phyloP scores from a whole-genome alignment of 2,329 filamentous ascomycete genomes.

The Fusarium dlaminii region DNA sequence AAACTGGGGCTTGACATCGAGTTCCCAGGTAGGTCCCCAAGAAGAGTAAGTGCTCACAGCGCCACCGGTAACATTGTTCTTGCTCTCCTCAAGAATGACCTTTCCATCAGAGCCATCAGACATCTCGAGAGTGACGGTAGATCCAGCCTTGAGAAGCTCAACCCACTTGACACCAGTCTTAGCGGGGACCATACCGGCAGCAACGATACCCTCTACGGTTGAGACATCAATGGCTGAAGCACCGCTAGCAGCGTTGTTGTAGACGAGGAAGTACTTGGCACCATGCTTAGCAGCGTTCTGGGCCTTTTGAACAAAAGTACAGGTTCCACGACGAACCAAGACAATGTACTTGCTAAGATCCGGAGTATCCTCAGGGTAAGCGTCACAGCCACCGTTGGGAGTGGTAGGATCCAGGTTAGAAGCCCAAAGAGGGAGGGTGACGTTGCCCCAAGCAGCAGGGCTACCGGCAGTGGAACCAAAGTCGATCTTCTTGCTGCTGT shows the following conservation, averaged over 20 bases:
- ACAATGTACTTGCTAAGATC: constrained; percentile 67
- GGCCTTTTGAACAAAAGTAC: constrained; percentile 65
- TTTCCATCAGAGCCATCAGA: constrained; percentile 44
- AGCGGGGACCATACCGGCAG: constrained; percentile 12
- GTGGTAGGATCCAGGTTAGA: constrained; percentile 59
- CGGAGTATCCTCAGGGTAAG: constrained; percentile 62
- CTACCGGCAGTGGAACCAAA: constrained; percentile 56
- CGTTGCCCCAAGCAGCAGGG: constrained; percentile 54
- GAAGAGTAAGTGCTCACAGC: constrained; percentile 62
- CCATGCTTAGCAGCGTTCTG: constrained; percentile 62
- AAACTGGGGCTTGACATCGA: constrained; percentile 65
- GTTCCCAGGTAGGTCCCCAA: constrained; percentile 70
- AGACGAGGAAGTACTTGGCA: constrained; percentile 68
- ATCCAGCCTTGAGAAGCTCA: constrained; percentile 42
- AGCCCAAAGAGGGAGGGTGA: constrained; percentile 60
- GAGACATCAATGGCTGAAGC: constrained; percentile 14
- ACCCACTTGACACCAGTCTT: constrained; percentile 15
- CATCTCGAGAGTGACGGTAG: constrained; percentile 56
- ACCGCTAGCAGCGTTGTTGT: constrained; percentile 58
- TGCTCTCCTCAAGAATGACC: constrained; percentile 44
- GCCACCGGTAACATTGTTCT: constrained; percentile 59
- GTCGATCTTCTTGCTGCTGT: constrained; percentile 36
- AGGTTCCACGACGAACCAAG: constrained; percentile 67
- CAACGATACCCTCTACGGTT: not conserved
- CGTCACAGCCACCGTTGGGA: constrained; percentile 60